phyloP scores from a whole-genome alignment of 2,329 filamentous ascomycete species.

The Fusarium sambucinum region DNA sequence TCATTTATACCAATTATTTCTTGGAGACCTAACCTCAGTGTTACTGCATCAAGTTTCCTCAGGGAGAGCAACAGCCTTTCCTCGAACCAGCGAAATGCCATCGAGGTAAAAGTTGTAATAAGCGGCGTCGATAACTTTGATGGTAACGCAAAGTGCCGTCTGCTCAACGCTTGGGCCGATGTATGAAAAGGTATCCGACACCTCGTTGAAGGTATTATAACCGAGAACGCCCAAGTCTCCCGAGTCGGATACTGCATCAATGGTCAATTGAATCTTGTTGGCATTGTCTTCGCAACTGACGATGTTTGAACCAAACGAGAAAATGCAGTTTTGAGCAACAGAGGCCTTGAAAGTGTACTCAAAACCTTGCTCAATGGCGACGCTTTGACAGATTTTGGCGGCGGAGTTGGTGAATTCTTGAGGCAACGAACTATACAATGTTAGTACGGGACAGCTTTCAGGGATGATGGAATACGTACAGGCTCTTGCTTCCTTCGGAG shows the following conservation, averaged over 20 bases:
- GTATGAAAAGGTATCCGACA: background rate
- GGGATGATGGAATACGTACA: background rate
- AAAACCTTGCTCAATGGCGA: background rate
- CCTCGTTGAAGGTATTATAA: accelerated
- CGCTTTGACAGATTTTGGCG: background rate
- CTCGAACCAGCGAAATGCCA: background rate
- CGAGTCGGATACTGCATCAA: background rate
- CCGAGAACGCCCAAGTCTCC: accelerated
- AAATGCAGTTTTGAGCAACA: background rate
- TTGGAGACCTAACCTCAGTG: too few species aligned
- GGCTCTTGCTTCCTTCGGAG: background rate
- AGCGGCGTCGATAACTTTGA: background rate
- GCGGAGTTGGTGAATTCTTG: background rate
- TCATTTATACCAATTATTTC: too few species aligned
- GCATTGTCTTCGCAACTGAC: accelerated
- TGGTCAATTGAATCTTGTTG: background rate
- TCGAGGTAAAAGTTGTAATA: background rate
- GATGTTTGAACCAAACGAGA: background rate
- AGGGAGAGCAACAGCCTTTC: background rate
- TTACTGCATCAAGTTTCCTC: background rate
- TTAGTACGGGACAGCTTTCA: too few species aligned
- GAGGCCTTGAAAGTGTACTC: slow-evolving; percentile 1
- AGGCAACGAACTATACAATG: background rate
- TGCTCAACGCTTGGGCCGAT: background rate
- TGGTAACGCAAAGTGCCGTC: background rate